Evolutionary conservation across 2,329 filamentous ascomycete genomes (phyloP).

Genomic region (Cryphonectria japonica): DNA sequence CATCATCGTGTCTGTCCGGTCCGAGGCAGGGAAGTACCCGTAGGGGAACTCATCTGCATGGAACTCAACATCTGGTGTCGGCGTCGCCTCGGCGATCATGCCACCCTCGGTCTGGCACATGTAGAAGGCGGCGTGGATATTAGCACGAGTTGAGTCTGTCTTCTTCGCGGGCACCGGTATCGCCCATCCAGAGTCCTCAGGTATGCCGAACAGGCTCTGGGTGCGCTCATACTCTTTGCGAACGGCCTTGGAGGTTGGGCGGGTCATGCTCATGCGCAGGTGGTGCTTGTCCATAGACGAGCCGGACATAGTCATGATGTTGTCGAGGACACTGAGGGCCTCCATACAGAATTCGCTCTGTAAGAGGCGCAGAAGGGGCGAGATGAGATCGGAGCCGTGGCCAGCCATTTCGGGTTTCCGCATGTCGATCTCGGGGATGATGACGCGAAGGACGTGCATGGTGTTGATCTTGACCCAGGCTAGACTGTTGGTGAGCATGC

Average conservation of each 20-base stretch:
- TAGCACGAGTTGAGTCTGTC: constrained; percentile 81
- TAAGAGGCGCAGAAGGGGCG: constrained; percentile 82
- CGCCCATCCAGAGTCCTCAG: constrained; percentile 94
- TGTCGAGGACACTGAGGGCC: constrained; percentile 87
- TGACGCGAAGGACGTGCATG: constrained; percentile 83
- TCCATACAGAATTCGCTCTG: constrained; percentile 95
- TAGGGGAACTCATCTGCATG: constrained; percentile 86
- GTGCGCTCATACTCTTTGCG: constrained; percentile 95
- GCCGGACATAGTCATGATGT: constrained; percentile 92
- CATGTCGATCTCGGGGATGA: constrained; percentile 93
- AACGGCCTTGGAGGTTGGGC: constrained; percentile 80
- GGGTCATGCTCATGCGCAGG: constrained; percentile 96
- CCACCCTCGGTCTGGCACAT: constrained; percentile 77
- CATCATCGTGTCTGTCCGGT: constrained; percentile 88
- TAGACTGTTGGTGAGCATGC: constrained; percentile 84
- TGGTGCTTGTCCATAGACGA: constrained; percentile 94
- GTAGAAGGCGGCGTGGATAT: constrained; percentile 96
- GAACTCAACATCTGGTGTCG: constrained; percentile 89
- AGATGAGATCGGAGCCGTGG: constrained; percentile 93
- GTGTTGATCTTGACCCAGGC: constrained; percentile 92
- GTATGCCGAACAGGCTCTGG: constrained; percentile 94
- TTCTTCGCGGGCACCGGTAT: constrained; percentile 91
- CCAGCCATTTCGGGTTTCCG: constrained; percentile 84
- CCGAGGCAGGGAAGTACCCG: constrained; percentile 72
- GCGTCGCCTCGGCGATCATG: constrained; percentile 59